Evolutionary conservation across 345 rosid genomes (phyloP).

Genomic region (Hibiscus trionum): DNA sequence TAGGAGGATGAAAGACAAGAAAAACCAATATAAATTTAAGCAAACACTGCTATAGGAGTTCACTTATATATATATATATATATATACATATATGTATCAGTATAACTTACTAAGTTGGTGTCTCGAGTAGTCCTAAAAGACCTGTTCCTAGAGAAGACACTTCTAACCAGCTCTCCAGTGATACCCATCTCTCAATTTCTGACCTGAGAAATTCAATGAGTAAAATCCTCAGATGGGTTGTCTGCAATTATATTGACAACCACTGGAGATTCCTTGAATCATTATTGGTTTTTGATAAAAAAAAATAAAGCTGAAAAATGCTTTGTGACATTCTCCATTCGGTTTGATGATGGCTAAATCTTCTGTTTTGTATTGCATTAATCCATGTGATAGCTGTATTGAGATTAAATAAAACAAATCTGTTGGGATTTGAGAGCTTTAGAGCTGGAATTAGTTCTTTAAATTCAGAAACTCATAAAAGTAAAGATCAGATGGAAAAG

Average conservation of each 20-base stretch:
- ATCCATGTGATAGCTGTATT: constrained; percentile 20
- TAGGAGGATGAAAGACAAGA: constrained; percentile 15
- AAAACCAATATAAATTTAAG: neutral
- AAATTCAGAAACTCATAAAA: constrained; percentile 11
- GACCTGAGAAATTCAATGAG: constrained; percentile 4
- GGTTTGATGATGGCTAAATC: constrained; percentile 1
- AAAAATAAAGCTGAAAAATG: constrained; percentile 14
- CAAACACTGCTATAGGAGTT: neutral
- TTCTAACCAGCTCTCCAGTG: constrained; percentile 57
- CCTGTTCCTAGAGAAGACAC: constrained; percentile 58
- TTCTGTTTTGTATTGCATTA: neutral
- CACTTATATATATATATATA: neutral
- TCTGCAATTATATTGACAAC: constrained; percentile 22
- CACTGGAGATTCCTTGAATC: constrained; percentile 29
- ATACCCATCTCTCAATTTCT: constrained; percentile 60
- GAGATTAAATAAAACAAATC: neutral
- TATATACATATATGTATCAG: too few relatives aligned
- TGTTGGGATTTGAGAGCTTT: constrained; percentile 27
- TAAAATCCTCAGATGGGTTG: constrained; percentile 14
- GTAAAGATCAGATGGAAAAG: constrained; percentile 2
- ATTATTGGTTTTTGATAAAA: constrained; percentile 8
- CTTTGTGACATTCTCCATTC: constrained; percentile 23
- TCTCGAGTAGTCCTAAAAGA: constrained; percentile 36
- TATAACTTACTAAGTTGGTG: constrained; percentile 32
- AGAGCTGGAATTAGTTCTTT: constrained; percentile 35